These are phyloP conservation scores for Diaporthe aspalathi DNA, from an alignment of 2,329 filamentous ascomycete species.

Conservation along the genomic window DNA sequence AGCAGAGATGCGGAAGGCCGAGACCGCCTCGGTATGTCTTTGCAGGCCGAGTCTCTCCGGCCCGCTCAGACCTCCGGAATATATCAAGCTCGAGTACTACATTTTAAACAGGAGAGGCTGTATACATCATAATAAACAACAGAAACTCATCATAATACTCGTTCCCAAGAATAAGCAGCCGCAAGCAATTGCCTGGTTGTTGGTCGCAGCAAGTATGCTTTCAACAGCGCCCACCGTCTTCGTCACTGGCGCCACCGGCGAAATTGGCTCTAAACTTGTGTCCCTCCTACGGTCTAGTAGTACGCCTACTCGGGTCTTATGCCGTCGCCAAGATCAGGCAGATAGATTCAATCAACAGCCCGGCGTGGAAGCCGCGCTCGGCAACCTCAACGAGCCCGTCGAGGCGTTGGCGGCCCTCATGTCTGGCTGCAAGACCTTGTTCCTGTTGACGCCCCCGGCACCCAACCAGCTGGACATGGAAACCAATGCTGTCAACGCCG, in stretches of 20 bases:
- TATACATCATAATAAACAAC: background rate
- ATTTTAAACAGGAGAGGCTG: background rate
- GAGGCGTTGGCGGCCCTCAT: constrained; percentile 7
- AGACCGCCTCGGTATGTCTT: background rate
- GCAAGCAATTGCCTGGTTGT: background rate
- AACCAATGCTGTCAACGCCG: constrained; percentile 10
- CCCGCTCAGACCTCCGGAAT: background rate
- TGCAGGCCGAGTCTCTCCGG: constrained; percentile 8
- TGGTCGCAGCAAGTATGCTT: background rate
- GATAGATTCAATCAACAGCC: constrained; percentile 9
- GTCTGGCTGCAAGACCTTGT: constrained; percentile 28
- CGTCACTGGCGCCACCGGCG: constrained; percentile 29
- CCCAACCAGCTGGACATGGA: constrained; percentile 17
- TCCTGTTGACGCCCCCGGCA: background rate
- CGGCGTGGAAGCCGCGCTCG: constrained; percentile 20
- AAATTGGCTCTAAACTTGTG: constrained; percentile 14
- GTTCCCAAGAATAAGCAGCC: background rate
- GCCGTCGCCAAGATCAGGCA: constrained; percentile 23
- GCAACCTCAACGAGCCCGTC: constrained; percentile 11
- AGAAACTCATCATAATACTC: background rate
- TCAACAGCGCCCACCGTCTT: constrained; percentile 6
- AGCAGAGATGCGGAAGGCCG: background rate
- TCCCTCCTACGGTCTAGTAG: background rate
- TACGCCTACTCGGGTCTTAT: constrained; percentile 7
- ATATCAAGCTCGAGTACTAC: background rate